Evolutionary conservation across 1,284 basidiomycete genomes (phyloP).

Genomic region (Apiotrichum laibachii): DNA sequence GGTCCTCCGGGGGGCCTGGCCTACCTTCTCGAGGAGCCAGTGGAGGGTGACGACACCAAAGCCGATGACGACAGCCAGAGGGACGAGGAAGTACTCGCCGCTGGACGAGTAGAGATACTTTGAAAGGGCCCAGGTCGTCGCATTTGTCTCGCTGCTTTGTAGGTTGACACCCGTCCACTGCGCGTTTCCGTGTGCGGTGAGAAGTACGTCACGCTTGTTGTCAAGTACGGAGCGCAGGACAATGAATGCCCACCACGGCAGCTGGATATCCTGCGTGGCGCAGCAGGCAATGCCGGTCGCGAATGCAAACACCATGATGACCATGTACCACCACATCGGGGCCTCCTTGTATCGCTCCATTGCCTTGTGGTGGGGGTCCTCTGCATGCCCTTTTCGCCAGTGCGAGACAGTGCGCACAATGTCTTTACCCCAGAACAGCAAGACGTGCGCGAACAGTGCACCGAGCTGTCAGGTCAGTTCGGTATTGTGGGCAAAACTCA

Average conservation of each 20-base stretch:
- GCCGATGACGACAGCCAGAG: constrained; percentile 22
- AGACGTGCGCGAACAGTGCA: constrained; percentile 60
- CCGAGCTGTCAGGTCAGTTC: constrained; percentile 55
- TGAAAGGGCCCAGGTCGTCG: constrained; percentile 26
- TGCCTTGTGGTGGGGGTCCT: constrained; percentile 58
- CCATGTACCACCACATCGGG: constrained; percentile 36
- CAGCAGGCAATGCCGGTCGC: constrained; percentile 27
- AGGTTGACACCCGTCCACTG: constrained; percentile 19
- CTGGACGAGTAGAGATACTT: constrained; percentile 16
- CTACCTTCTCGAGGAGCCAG: constrained; percentile 4
- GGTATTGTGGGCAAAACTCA: constrained; percentile 16
- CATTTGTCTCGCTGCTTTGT: constrained; percentile 20
- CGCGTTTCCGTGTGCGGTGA: constrained; percentile 18
- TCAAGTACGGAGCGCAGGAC: constrained; percentile 30
- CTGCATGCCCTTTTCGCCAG: constrained; percentile 54
- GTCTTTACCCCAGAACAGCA: constrained; percentile 40
- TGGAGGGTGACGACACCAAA: constrained; percentile 20
- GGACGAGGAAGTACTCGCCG: constrained; percentile 19
- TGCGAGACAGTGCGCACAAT: constrained; percentile 56
- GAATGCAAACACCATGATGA: constrained; percentile 22
- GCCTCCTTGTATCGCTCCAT: constrained; percentile 41
- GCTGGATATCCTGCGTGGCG: constrained; percentile 25
- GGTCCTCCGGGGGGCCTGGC: no score
- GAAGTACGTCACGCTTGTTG: constrained; percentile 27
- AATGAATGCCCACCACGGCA: constrained; percentile 25